Base-by-base conservation (phyloP, 768 basidiomycete species). In the Suillus placidus region DNA sequence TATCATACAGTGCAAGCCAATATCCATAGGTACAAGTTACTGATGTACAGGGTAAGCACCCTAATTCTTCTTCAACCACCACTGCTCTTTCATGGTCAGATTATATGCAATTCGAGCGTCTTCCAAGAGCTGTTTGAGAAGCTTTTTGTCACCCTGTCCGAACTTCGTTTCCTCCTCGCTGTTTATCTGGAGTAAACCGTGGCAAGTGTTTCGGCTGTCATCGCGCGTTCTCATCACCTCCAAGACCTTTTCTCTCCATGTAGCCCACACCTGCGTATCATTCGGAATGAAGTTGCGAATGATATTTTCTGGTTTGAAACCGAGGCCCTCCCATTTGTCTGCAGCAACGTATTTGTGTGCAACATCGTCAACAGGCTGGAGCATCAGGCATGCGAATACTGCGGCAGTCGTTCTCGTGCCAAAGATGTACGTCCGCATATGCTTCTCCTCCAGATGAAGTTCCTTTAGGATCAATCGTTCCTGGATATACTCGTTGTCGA, bases 11-110 rank as follows among this genome's bases (percentile, higher is more conserved):
- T 7, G 8, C 8, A 35, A 35, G 34, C 8, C 34, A 35, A 35
- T 35, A 35, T 43, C 42, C 18, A 20, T 20, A 79, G 71, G 56
- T 72, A 79, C 0, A 74, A 72, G 49, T 79, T 78, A 60, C 79
- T 43, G 42, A 18, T 43, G 18, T 7, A 43, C 42, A n/a, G 6
- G 42, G 7, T n/a, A 45, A n/a, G 6, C 4, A n/a, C 18, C 4
- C 18, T 16, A 18, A 5, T 32, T 18, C 8, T 30, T 8, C 16
- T 30, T 14, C 30, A 18, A 52, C 51, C 51, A 52, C 30, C 7
- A 2, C n/a, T 52, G 51, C 51, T 18, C 30, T 4, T 18, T 16
- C 16, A 18, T 52, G 7, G 51, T 30, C 30, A 52, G 16, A 32
- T 52, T 8, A 30, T 52, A 32, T 52, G 30, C 51, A 18, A 2